Conservation (phyloP, 495 filamentous ascomycete genomes). For the Tuber magnatum region DNA sequence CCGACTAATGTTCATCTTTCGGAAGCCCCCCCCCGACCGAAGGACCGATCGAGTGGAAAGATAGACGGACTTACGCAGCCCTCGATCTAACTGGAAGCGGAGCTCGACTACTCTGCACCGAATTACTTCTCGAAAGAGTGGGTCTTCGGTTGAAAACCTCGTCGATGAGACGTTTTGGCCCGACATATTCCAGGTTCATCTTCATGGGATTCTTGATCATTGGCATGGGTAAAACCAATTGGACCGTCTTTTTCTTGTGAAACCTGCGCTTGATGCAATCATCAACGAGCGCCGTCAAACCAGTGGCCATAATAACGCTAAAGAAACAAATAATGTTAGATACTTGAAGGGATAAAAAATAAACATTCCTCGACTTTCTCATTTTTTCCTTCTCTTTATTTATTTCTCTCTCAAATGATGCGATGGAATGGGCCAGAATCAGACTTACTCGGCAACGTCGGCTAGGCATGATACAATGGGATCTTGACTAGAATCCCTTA, state of each 20-base stretch:
- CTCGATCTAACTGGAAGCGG: slow-evolving; percentile 42
- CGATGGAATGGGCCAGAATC: slow-evolving; percentile 19
- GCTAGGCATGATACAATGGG: slow-evolving; percentile 47
- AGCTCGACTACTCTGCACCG: slow-evolving; percentile 43
- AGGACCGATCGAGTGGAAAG: background rate
- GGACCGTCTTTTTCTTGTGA: slow-evolving; percentile 58
- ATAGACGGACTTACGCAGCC: slow-evolving; percentile 40
- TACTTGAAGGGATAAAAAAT: background rate
- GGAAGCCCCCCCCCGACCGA: background rate
- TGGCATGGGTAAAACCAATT: slow-evolving; percentile 51
- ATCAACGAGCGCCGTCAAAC: slow-evolving; percentile 82
- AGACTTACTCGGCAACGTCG: slow-evolving; percentile 88
- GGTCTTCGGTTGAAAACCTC: slow-evolving; percentile 65
- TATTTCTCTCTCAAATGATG: slow-evolving; percentile 13
- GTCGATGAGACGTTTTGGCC: slow-evolving; percentile 66
- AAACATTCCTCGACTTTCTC: slow-evolving; percentile 13
- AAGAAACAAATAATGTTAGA: slow-evolving; percentile 25
- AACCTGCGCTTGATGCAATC: slow-evolving; percentile 81
- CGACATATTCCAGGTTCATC: slow-evolving; percentile 59
- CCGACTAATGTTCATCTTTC: slow-evolving; percentile 3
- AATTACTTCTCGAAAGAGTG: slow-evolving; percentile 40
- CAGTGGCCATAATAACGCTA: slow-evolving; percentile 83
- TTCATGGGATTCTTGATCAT: slow-evolving; percentile 54
- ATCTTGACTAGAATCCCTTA: slow-evolving; percentile 54
- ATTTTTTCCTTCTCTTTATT: slow-evolving; percentile 5